Evolutionary conservation across 2,329 filamentous ascomycete species (phyloP), one percentile per base, ranked within the genome.

Genomic region (Penicillium sp.): DNA sequence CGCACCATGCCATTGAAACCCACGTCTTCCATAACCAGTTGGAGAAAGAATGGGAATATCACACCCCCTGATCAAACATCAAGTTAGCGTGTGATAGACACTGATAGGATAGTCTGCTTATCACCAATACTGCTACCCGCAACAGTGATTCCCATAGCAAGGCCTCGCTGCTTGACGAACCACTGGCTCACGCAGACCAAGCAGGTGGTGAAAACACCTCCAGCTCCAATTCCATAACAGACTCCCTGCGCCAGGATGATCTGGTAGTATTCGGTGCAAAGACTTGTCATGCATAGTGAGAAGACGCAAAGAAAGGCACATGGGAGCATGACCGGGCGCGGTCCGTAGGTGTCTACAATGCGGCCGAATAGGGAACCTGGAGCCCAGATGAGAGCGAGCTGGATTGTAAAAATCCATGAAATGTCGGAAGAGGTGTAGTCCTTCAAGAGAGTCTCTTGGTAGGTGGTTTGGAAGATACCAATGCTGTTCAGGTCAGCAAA

Each of bases 61-160:
- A 44, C 42, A 14, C 42, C 42, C 6, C 42, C 42, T 44, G 5
- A 4, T 26, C 4, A 24, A 4, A 44, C 4, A 22, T 16, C 1
- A 26, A 26, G 5, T 44, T 6, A 44, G 42, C 42, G 11, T 4
- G 7, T 44, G 19, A 44, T 44, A 21, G 1, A 44, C 2, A 4
- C 3, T 16, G 3, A 16, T 21, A 24, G 11, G 21, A 44, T 26
- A n/a, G 42, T 44, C 22, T 24, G 9, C 33, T 37, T 3, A 33
- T 50, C 31, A 50, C 48, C 48, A 37, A 50, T 50, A 42, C 48
- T 50, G 26, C 48, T 50, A n/a, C 48, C 48, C 13, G 48, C 48
- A 16, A 50, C 48, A n/a, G 48, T 39, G 29, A 50, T 39, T 29
- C 48, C 48, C 48, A 50, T 50, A 50, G 48, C 48, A 42, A 50